Conservation (phyloP, 2,329 filamentous ascomycete genomes). For the Beauveria caledonica region DNA sequence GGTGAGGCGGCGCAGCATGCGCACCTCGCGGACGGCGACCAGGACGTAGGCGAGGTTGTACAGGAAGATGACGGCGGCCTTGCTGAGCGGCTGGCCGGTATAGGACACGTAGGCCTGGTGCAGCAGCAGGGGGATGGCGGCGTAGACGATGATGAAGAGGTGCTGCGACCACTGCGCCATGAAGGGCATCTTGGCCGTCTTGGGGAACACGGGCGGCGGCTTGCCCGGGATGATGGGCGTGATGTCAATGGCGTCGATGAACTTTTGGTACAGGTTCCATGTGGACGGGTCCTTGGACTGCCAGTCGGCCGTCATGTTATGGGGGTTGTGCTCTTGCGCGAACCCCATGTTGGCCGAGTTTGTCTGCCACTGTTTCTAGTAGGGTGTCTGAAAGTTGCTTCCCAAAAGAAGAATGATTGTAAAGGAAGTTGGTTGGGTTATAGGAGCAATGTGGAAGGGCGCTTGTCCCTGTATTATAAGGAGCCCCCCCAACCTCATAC, state of each 20-base stretch:
- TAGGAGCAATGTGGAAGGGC: neutral
- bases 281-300: slow-evolving; percentile 12
- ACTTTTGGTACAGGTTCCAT: slow-evolving; percentile 16
- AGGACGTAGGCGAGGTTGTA: slow-evolving; percentile 25
- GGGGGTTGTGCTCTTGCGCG: slow-evolving; percentile 11
- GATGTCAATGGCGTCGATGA: slow-evolving; percentile 14
- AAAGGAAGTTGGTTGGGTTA: neutral
- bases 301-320: slow-evolving; percentile 20
- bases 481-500: neutral
- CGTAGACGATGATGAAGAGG: slow-evolving; percentile 25
- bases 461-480: neutral
- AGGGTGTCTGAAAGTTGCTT: neutral
- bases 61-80: slow-evolving; percentile 14
- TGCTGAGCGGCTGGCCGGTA: slow-evolving; percentile 13
- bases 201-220: slow-evolving; percentile 22
- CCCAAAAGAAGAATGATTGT: neutral
- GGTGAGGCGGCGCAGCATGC: slow-evolving; percentile 23
- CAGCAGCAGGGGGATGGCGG: slow-evolving; percentile 19
- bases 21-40: slow-evolving; percentile 22
- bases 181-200: slow-evolving; percentile 25
- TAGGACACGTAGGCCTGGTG: slow-evolving; percentile 15
- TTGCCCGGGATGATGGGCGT: slow-evolving; percentile 15
- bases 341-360: slow-evolving; percentile 9
- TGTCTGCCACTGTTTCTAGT: neutral
- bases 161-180: slow-evolving; percentile 22